phyloP scores from a whole-genome alignment of 179 eudicot species.

The Monotropa hypopitys region DNA sequence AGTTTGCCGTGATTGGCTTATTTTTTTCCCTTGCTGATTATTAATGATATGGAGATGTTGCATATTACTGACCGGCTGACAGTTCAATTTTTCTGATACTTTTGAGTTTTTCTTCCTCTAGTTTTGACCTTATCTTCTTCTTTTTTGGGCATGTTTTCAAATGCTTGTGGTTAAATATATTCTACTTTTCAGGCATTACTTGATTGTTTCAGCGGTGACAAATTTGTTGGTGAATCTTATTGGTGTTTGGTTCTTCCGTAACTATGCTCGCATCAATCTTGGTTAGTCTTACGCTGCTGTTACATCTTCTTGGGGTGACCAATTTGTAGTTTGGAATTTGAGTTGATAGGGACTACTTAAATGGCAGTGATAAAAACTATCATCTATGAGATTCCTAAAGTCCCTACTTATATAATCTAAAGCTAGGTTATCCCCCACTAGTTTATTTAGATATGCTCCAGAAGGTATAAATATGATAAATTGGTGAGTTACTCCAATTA shows the following conservation, averaged over 20 bases:
- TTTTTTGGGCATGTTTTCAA: background rate
- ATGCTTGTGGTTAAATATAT: background rate
- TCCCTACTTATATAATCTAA: background rate
- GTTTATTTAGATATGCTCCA: background rate
- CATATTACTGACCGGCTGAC: background rate
- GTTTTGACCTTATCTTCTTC: background rate
- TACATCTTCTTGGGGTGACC: background rate
- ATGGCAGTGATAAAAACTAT: background rate
- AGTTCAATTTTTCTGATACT: background rate
- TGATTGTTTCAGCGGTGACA: slow-evolving; percentile 83
- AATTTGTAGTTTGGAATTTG: background rate
- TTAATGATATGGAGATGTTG: background rate
- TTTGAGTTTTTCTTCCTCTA: background rate
- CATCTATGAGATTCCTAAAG: background rate
- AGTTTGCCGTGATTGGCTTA: background rate
- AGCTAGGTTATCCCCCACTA: background rate
- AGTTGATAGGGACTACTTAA: background rate
- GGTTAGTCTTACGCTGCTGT: slow-evolving; percentile 30
- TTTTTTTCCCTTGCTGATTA: background rate
- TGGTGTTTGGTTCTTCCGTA: slow-evolving; percentile 98
- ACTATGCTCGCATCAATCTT: slow-evolving; percentile 78
- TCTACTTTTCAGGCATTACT: slow-evolving; percentile 60
- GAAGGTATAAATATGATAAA: background rate
- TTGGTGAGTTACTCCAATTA: background rate
- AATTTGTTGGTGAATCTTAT: slow-evolving; percentile 88